Evolutionary conservation across 441 rosid species (phyloP).

Genomic region (Gossypium armourianum): DNA sequence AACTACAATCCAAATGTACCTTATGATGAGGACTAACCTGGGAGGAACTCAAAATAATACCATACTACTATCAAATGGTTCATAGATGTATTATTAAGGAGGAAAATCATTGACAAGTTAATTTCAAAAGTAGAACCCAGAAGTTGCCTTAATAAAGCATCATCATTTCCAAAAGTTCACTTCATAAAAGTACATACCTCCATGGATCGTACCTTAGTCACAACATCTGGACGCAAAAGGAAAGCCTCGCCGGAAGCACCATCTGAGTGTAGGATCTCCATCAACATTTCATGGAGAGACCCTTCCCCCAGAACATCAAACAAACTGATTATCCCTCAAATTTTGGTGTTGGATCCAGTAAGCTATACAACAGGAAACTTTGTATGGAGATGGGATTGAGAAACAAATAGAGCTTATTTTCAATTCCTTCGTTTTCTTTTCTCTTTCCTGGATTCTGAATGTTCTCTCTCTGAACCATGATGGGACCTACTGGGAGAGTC

Average conservation of each 20-base stretch:
- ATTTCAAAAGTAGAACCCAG: not conserved
- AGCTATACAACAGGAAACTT: not conserved
- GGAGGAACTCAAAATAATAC: not conserved
- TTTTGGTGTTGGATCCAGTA: not conserved
- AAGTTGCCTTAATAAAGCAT: not conserved
- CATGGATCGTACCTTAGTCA: not conserved
- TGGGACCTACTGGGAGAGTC: conserved; percentile 37
- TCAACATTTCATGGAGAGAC: not conserved
- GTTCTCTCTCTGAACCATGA: conserved; percentile 30
- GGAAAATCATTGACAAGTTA: not conserved
- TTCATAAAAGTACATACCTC: not conserved
- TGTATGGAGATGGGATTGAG: not conserved
- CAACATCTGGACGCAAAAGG: not conserved
- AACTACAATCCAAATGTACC: not conserved
- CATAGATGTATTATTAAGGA: not conserved
- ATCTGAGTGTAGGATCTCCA: not conserved
- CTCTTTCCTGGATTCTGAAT: conserved; percentile 35
- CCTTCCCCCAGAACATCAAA: not conserved
- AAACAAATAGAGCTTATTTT: conserved; percentile 7
- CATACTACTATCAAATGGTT: not conserved
- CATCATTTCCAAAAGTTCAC: not conserved
- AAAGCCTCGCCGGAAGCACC: not conserved
- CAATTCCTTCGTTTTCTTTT: conserved; percentile 39
- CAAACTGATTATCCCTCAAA: not conserved
- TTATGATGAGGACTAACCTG: not conserved